Base-by-base conservation (phyloP, 2,329 filamentous ascomycete genomes). In the Exophiala viscosa region DNA sequence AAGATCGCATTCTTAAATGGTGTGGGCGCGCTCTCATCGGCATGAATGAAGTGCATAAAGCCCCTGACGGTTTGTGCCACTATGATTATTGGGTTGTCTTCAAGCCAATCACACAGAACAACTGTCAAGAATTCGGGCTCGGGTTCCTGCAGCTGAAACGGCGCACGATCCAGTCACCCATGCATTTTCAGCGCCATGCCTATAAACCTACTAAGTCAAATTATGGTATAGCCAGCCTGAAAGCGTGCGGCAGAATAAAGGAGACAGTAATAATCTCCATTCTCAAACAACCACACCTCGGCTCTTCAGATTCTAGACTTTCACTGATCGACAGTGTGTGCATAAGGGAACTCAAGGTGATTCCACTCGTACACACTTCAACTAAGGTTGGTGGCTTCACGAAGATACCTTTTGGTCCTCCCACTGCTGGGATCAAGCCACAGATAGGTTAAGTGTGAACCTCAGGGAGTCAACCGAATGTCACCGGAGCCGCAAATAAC, bases 81-180 rank as follows among this genome's bases (percentile, higher is more conserved):
- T 28, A 28, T 28, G 8, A 7, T 7, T 28, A 52, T 55, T 50
- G 47, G 52, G 40, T 20, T 17, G 36, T 20, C 6, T 7, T 20
- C 9, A 32, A 46, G 42, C 52, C 55, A 58, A 58, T 58, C 48
- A 51, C 15, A 52, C 36, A 32, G 42, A 50, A 52, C 45, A 49
- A 47, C 44, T 58, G 40, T 44, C 14, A n/a, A 28, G 8, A 28
- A 5, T 28, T 28, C n/a, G 40, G 23, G 14, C 13, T 43, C 48
- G 55, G 48, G 49, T 52, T 54, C 50, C 48, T 58, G 52, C 52
- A 58, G 55, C 48, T 55, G 55, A 52, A 54, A 54, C 51, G 54
- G 42, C 35, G 8, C 23, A 28, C 23, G 5, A 28, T 28, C 8
- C 23, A 28, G 23, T 28, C 23, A 28, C 23, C 23, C 23, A 28